Evolutionary conservation across 345 rosid species (phyloP).

Genomic region (Lagerstroemia speciosa): DNA sequence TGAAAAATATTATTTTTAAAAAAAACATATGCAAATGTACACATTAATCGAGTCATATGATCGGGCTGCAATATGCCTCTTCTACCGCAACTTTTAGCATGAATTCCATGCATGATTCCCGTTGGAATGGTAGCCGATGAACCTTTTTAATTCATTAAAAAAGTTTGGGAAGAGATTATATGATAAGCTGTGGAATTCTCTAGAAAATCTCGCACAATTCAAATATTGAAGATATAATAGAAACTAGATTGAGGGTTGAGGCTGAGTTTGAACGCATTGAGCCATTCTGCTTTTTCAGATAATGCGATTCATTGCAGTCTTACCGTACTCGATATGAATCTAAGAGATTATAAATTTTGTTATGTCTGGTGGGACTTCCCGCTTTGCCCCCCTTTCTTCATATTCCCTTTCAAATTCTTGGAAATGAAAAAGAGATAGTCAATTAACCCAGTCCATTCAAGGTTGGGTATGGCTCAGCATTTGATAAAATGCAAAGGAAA

Average conservation of each 20-base stretch:
- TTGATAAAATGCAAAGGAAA: neutral
- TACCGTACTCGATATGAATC: too few species aligned
- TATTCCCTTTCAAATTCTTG: too few species aligned
- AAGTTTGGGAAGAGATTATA: neutral
- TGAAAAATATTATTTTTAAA: too few species aligned
- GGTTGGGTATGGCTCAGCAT: neutral
- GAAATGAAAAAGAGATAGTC: too few species aligned
- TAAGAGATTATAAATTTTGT: too few species aligned
- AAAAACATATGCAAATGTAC: neutral
- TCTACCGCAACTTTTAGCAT: neutral
- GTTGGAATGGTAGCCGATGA: neutral
- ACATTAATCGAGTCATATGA: neutral
- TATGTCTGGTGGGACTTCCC: too few species aligned
- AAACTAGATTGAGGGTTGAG: too few species aligned
- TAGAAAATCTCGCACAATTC: neutral
- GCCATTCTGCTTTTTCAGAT: neutral
- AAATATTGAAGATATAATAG: too few species aligned
- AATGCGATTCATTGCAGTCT: too few species aligned
- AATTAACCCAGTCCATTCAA: neutral
- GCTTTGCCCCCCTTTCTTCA: too few species aligned
- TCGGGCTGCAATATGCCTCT: neutral
- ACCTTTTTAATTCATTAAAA: too few species aligned
- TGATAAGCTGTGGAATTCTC: neutral
- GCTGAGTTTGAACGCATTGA: too few species aligned
- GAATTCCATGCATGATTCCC: slow-evolving; percentile 2